These are phyloP conservation scores for Mycena haematopus DNA, from an alignment of 768 basidiomycete species.

Conservation along the genomic window DNA sequence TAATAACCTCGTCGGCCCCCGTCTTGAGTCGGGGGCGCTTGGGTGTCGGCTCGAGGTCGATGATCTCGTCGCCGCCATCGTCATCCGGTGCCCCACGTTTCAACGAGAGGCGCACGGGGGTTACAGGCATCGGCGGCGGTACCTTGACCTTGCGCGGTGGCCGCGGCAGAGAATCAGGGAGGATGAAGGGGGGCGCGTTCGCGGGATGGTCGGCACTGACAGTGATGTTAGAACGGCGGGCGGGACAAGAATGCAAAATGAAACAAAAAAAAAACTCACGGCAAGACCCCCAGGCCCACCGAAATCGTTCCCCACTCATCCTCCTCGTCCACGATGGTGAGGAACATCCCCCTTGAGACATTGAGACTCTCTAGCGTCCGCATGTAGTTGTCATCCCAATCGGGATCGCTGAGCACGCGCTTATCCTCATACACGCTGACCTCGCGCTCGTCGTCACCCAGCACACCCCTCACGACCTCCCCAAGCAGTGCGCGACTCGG, in stretches of 20 bases:
- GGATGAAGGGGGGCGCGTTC: constrained; percentile 60
- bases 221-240: not conserved
- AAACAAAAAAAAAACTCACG: constrained; percentile 56
- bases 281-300: constrained; percentile 69
- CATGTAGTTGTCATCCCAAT: constrained; percentile 89
- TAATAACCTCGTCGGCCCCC: constrained; percentile 35
- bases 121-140: constrained; percentile 47
- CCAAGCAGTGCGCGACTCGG: constrained; percentile 70
- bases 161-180: constrained; percentile 69
- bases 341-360: constrained; percentile 83
- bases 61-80: constrained; percentile 59
- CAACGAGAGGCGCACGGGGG: constrained; percentile 47
- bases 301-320: constrained; percentile 75
- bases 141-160: constrained; percentile 54
- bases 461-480: constrained; percentile 71
- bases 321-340: constrained; percentile 90
- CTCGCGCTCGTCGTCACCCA: constrained; percentile 65
- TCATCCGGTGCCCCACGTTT: constrained; percentile 62
- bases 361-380: constrained; percentile 83
- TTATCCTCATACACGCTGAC: constrained; percentile 89
- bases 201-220: constrained; percentile 62
- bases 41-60: constrained; percentile 60
- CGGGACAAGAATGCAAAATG: constrained; percentile 6
- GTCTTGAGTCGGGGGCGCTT: constrained; percentile 50
- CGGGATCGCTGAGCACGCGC: constrained; percentile 87